Base-by-base conservation (phyloP, 352 stramenopile species). In the Phytophthora kernoviae region DNA sequence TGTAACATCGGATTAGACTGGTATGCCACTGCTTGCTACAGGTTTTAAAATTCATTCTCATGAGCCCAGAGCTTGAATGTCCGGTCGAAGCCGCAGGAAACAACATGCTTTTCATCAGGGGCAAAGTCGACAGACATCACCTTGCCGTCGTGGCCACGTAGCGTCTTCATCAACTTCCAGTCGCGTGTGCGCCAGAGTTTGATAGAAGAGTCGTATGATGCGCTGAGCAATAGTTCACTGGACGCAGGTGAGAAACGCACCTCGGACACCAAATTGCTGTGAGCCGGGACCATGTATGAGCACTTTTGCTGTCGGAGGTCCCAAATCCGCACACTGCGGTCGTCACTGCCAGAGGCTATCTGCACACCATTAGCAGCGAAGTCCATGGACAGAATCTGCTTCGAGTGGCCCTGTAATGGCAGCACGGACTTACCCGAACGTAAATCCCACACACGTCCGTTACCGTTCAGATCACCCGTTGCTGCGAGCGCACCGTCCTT, bases 251-350 rank as follows among this genome's bases (percentile, higher is more conserved):
- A 96, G 50, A 90, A 96, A 54, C 88, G 86, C 26, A 98, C 81
- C 34, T 98, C 89, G 8, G 94, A 96, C 48, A 99, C 90, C 41
- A 99, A 73, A 26, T 84, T 96, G n/a, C 83, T 96, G 70, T 99
- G 96, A 5, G 96, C 97, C 17, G 96, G 95, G 32, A 99, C 70
- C 30, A 91, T 96, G 68, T 98, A 97, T 42, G 77, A 81, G 52
- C 86, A 89, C 62, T 96, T 96, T 40, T 93, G 86, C 37, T 93
- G 82, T 12, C 96, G 84, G 40, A 99, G 65, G 72, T 99, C 97
- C 97, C 97, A 99, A 39, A 99, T 87, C 44, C 96, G 92, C 34
- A 98, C 90, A 2, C 88, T 98, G 27, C 97, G 94, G 68, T 99
- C 97, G 64, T 98, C 93, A n/a, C 92, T 97, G 3, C 93, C 93